Base-by-base conservation (phyloP, 371 early-diverging fungal genomes). In the Zopfochytrium polystomum region DNA sequence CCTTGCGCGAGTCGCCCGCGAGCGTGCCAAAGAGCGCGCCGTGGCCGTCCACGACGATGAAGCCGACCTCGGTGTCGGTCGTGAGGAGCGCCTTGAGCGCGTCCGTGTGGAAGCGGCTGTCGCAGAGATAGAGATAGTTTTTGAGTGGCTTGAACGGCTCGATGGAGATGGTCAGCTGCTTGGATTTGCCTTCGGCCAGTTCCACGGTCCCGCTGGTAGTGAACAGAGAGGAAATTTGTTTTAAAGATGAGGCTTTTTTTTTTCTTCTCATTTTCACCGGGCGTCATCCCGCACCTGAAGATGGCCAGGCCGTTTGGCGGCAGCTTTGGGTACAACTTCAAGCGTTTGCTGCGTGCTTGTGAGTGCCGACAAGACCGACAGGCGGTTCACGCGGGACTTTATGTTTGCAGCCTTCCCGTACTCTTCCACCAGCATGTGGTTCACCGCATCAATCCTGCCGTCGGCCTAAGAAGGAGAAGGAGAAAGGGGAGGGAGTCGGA, bases 321-420 rank as follows among this genome's bases (percentile, higher is more conserved):
- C 18, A 93, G 91, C 81, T 78, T 82, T 65, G 75, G 88, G 80
- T 96, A 95, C 44, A 95, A 83, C 84, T 99, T 99, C 46, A 99
- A 86, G 71, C 95, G n/a, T 89, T 60, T 94, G 91, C 78, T 96
- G 97, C 30, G 99, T 95, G 54, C 98, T 98, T 25, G 97, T 94
- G 64, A 99, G 99, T 50, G 99, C 99, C 25, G 89, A 80, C 59
- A 98, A 79, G n/a, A 99, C 99, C 35, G 98, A 98, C 33, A 93
- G 84, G 51, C 99, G 83, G 80, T 99, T 99, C 50, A 99, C 99
- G 63, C 99, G 91, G 58, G 92, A 92, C 80, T 99, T 99, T 75
- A 99, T 99, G 83, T 99, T 99, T 67, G 98, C 93, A 22, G 99
- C 99, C 31, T 99, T 98, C 59, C 99, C 99, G 71, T 95, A 93